These are phyloP conservation scores for Nemania sp. DNA, from an alignment of 2,329 filamentous ascomycete genomes.

Conservation along the genomic window DNA sequence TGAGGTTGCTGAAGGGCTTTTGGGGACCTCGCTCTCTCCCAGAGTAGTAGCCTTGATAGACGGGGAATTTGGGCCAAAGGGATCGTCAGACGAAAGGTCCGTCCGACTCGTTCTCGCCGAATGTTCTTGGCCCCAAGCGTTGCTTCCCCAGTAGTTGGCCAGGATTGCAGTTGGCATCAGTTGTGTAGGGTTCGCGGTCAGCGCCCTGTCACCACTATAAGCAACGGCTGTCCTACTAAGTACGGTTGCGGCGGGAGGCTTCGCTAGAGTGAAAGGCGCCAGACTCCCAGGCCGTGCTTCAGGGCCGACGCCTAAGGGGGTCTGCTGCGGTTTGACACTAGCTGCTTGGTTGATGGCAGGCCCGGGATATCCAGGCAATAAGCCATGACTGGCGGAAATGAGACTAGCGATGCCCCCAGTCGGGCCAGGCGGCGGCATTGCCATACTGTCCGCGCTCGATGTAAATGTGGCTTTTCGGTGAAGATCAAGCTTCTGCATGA, in stretches of 20 bases:
- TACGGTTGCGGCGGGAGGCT: conserved; percentile 80
- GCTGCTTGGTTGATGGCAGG: conserved; percentile 33
- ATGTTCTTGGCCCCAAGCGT: conserved; percentile 63
- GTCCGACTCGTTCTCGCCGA: conserved; percentile 29
- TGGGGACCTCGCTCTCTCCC: conserved; percentile 34
- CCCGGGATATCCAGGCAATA: conserved; percentile 65
- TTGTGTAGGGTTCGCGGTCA: conserved; percentile 67
- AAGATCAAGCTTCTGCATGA: conserved; percentile 91
- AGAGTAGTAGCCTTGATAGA: conserved; percentile 40
- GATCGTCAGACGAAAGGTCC: conserved; percentile 38
- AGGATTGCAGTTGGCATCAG: conserved; percentile 82
- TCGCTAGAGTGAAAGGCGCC: conserved; percentile 80
- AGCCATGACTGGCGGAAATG: conserved; percentile 80
- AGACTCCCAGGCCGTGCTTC: conserved; percentile 64
- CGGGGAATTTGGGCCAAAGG: conserved; percentile 43
- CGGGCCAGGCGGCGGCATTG: conserved; percentile 45
- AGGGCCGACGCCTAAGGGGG: conserved; percentile 43
- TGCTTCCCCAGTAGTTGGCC: conserved; percentile 92
- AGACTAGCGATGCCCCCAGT: conserved; percentile 77
- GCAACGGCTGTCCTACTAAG: conserved; percentile 85
- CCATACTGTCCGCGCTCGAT: conserved; percentile 45
- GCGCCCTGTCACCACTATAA: conserved; percentile 74
- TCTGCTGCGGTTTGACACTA: conserved; percentile 40
- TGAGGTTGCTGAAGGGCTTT: conserved; percentile 30
- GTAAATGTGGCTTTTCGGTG: conserved; percentile 75